Evolutionary conservation across 169 alveolate species (phyloP).

Genomic region (Eimeria acervulina): DNA sequence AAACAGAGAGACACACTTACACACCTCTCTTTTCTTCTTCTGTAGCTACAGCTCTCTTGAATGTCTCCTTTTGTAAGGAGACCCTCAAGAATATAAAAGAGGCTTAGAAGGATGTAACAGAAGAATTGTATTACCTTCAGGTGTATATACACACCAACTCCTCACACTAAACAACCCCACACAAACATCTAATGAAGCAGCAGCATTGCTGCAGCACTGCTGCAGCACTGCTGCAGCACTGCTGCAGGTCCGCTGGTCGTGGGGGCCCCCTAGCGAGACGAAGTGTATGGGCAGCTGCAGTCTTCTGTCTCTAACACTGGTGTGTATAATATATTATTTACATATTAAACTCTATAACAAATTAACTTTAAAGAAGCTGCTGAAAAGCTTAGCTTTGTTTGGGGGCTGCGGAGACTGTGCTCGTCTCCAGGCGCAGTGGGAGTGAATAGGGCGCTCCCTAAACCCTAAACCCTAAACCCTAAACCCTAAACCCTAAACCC

Average conservation of each 20-base stretch:
- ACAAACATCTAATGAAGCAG: background rate
- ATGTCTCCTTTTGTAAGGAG: no score
- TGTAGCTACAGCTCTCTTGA: background rate
- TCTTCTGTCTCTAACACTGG: background rate
- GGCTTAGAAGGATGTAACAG: background rate
- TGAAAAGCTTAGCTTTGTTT: background rate
- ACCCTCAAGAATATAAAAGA: background rate
- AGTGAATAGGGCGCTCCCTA: background rate
- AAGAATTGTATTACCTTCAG: background rate
- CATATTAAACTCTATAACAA: no score
- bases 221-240: background rate
- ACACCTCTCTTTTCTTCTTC: background rate
- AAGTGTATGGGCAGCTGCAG: background rate
- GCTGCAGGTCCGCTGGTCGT: constrained; percentile 37
- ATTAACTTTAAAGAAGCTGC: background rate
- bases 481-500: constrained; percentile 58
- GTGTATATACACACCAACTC: background rate
- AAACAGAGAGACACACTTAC: background rate
- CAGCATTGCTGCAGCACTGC: background rate
- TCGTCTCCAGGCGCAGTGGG: background rate
- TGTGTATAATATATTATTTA: background rate
- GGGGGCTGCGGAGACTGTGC: background rate
- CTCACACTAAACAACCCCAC: background rate
- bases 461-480: background rate
- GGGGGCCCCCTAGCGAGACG: constrained; percentile 53